phyloP scores from a whole-genome alignment of 192 early-diverging fungal species.

The Geranomyces variabilis region DNA sequence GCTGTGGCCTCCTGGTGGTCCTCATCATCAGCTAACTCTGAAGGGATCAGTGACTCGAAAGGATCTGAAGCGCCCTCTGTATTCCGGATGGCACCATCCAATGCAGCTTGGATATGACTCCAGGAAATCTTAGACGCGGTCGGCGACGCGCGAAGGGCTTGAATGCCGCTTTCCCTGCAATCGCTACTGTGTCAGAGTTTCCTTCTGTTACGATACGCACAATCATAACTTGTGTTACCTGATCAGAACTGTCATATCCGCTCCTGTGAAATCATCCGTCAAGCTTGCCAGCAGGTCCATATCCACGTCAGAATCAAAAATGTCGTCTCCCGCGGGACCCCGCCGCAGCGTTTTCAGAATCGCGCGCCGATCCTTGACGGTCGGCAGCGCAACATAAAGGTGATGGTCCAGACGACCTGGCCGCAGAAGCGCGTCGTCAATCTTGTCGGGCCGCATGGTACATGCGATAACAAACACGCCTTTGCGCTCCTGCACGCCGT shows the following conservation, averaged over 20 bases:
- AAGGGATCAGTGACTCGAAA: neutral
- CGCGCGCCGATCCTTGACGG: slow-evolving; percentile 49
- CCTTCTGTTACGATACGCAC: neutral
- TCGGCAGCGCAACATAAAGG: slow-evolving; percentile 65
- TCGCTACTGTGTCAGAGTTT: neutral
- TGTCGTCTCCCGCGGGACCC: slow-evolving; percentile 47
- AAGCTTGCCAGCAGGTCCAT: slow-evolving; percentile 47
- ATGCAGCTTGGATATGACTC: slow-evolving; percentile 36
- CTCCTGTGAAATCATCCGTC: slow-evolving; percentile 69
- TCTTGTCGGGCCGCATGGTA: slow-evolving; percentile 77
- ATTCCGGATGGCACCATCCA: slow-evolving; percentile 16
- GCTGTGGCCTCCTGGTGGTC: neutral
- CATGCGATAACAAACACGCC: slow-evolving; percentile 81
- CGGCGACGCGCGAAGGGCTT: slow-evolving; percentile 19
- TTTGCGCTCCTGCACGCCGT: slow-evolving; percentile 82
- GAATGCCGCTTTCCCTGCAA: slow-evolving; percentile 37
- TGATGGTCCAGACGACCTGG: slow-evolving; percentile 84
- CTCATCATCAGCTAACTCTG: neutral
- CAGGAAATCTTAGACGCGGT: slow-evolving; percentile 10
- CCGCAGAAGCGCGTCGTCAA: slow-evolving; percentile 86
- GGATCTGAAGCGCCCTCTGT: slow-evolving; percentile 2
- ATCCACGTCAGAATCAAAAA: slow-evolving; percentile 51
- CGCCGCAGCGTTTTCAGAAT: slow-evolving; percentile 57
- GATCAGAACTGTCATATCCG: slow-evolving; percentile 56
- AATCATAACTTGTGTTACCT: slow-evolving; percentile 27